Base-by-base conservation (phyloP, 2,329 filamentous ascomycete genomes). In the Fusarium sterilihyphosum region DNA sequence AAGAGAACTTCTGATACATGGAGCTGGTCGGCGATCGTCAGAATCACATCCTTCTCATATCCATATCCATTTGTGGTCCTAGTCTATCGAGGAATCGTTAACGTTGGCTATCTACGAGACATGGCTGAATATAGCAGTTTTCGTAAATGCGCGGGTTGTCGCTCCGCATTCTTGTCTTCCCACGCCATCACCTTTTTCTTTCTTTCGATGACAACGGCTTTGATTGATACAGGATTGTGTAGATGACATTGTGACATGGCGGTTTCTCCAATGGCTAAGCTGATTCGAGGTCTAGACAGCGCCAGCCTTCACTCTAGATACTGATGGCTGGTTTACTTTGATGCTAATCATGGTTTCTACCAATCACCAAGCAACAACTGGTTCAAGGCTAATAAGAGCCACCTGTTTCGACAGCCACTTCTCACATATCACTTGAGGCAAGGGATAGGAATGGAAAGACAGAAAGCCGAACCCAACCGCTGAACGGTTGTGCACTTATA, bases 81-180 rank as follows among this genome's bases (percentile, higher is more conserved):
- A 40, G 54, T 50, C 14, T 40, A 38, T 61, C 49, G 41, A 66
- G 35, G 41, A 56, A 59, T 64, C 33, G 35, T 41, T 18, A 35
- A 38, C 20, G 26, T 18, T 46, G 44, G 38, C 50, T 35, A 43
- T 69, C 44, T 56, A 17, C 40, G 44, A 67, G 41, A 67, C 57
- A 62, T 41, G 60, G 47, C 54, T 60, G 31, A 50, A 58, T 41
- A 47, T 31, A 43, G 38, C 52, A 44, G 46, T 61, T 46, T 52
- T 64, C 44, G 20, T 29, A 67, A 62, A 58, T 53, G 50, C 53
- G 26, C 44, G 44, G 38, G 50, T 52, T 47, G 33, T 50, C 31
- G 47, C 70, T 67, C 71, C 71, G 59, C 67, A 70, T 68, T 63
- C 35, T 62, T 65, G 49, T 71, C 59, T 35, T 61, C 24, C 38